Percentiles rank a stretch among this genome's conserved stretches.
Conservation (phyloP, 2,329 filamentous ascomycete genomes). For the Neofusicoccum cordaticola region DNA sequence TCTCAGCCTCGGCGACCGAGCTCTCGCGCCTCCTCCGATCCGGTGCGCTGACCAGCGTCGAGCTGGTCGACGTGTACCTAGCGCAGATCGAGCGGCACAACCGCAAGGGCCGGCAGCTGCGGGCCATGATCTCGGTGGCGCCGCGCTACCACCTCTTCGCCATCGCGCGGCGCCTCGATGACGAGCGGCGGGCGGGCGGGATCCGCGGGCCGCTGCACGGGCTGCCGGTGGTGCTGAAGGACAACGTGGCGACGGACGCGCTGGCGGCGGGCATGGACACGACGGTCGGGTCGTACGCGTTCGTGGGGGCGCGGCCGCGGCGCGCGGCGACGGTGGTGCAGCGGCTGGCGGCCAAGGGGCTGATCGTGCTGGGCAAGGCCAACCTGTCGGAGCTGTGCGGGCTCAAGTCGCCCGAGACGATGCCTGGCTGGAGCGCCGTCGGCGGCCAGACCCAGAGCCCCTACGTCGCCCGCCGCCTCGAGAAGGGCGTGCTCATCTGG, state of each 20-base stretch:
- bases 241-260: slow-evolving; percentile 40
- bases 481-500: slow-evolving; percentile 35
- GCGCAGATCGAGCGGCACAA: slow-evolving; percentile 36
- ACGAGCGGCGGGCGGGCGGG: slow-evolving; percentile 36
- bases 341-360: slow-evolving; percentile 36
- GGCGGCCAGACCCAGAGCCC: slow-evolving; percentile 39
- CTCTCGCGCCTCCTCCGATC: slow-evolving; percentile 32
- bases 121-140: slow-evolving; percentile 39
- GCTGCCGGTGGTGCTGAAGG: slow-evolving; percentile 43
- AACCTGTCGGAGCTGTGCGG: slow-evolving; percentile 42
- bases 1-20: slow-evolving; percentile 31
- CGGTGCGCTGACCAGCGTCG: slow-evolving; percentile 31
- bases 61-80: slow-evolving; percentile 35
- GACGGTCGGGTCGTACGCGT: slow-evolving; percentile 41
- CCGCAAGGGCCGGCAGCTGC: slow-evolving; percentile 32
- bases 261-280: slow-evolving; percentile 39
- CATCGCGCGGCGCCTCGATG: slow-evolving; percentile 39
- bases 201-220: slow-evolving; percentile 41
- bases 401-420: slow-evolving; percentile 36
- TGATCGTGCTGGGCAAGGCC: slow-evolving; percentile 43
- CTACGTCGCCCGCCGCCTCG: slow-evolving; percentile 38
- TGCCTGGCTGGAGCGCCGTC: slow-evolving; percentile 40
- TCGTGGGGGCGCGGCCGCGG: slow-evolving; percentile 36
- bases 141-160: slow-evolving; percentile 36
- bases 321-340: slow-evolving; percentile 36